Evolutionary conservation across 2,329 filamentous ascomycete genomes (phyloP).

Genomic region (Venturia pyrina): DNA sequence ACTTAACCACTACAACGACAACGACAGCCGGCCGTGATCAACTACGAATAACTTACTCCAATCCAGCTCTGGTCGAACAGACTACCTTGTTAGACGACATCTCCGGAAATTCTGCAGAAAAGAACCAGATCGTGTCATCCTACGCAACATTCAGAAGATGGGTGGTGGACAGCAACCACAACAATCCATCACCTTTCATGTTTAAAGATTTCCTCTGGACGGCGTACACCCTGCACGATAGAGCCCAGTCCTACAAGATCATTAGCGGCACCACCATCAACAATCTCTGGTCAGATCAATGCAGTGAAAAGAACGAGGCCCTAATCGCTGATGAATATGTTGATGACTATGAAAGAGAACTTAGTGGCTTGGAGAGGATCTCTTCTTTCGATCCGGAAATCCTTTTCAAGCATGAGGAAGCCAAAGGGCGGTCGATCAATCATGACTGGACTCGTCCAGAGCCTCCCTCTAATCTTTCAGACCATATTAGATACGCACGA

Average conservation of each 20-base stretch:
- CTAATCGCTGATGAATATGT: background rate
- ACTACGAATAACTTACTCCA: background rate
- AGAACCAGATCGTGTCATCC: background rate
- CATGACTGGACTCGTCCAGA: constrained; percentile 3
- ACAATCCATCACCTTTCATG: background rate
- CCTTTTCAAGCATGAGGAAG: background rate
- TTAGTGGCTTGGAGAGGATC: background rate
- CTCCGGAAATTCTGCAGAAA: background rate
- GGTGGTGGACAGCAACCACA: background rate
- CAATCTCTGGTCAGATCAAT: background rate
- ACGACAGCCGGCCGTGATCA: background rate
- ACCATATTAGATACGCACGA: background rate
- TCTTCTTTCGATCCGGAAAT: background rate
- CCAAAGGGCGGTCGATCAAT: background rate
- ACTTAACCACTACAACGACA: background rate
- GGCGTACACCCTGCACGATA: background rate
- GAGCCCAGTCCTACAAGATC: background rate
- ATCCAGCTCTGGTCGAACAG: constrained; percentile 1
- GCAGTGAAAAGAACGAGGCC: background rate
- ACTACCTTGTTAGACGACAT: background rate
- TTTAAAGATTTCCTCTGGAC: background rate
- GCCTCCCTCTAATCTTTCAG: background rate
- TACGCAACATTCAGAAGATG: constrained; percentile 2
- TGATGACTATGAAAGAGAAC: background rate
- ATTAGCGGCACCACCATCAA: background rate